Evolutionary conservation across 371 early-diverging fungal species (phyloP), one percentile per base, ranked within the genome.

Genomic region (Apophysomyces ossiformis): DNA sequence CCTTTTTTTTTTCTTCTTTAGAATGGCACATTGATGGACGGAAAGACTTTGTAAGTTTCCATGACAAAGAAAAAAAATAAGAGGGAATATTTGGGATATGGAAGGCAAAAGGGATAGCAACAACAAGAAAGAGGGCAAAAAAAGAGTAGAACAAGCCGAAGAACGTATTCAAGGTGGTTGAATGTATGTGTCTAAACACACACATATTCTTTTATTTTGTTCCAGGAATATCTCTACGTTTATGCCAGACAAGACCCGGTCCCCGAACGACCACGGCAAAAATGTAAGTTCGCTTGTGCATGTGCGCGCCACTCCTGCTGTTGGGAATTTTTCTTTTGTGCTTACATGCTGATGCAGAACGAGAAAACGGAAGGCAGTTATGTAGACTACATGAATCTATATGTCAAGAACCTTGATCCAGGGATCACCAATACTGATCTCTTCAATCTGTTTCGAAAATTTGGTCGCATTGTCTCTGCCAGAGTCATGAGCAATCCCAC

Each of bases 341-440:
- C 54, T 50, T 50, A 50, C 21, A 21, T 32, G 21, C 35, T n/a
- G 54, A 50, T 50, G 54, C 54, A 50, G 54, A 50, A 50, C 54
- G 54, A 50, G 54, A n/a, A 21, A 50, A 50, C 54, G 21, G 54
- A 50, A 50, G 21, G 9, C 58, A 58, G 37, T 36, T 37, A 58
- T 16, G 69, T 69, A 41, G 75, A 75, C 45, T 69, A 64, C 38
- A 67, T 60, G 57, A 79, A 79, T 47, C 60, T 79, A 5, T 79
- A 76, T 60, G 77, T 79, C 64, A 79, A 79, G 58, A 79, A 79
- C 56, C 69, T 79, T 59, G 80, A 79, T 60, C 54, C 70, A 8
- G 56, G 59, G 35, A 66, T 77, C 39, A 69, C 69, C 47, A 79
- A 73, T 63, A 61, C 71, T 16, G 80, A 76, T 39, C 66, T 79